Conservation (phyloP, 2,329 filamentous ascomycete genomes). For the Neonectria punicea region DNA sequence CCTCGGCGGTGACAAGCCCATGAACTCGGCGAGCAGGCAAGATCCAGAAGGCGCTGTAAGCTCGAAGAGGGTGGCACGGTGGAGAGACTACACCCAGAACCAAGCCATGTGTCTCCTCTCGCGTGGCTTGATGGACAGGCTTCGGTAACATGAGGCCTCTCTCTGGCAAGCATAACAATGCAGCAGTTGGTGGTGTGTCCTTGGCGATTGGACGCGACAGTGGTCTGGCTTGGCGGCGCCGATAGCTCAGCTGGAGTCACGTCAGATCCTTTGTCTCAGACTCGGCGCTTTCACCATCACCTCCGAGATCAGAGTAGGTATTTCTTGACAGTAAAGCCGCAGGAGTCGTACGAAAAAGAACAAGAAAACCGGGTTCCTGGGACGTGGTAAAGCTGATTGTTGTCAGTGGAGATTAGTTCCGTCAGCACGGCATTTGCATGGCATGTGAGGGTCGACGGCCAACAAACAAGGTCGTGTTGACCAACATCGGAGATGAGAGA, state of each 20-base stretch:
- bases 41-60: background rate
- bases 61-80: background rate
- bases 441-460: constrained; percentile 13
- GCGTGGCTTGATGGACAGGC: constrained; percentile 6
- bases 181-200: constrained; percentile 14
- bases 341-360: constrained; percentile 22
- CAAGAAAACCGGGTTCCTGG: constrained; percentile 6
- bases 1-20: constrained; percentile 11
- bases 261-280: constrained; percentile 24
- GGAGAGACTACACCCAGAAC: constrained; percentile 4
- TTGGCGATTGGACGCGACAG: constrained; percentile 12
- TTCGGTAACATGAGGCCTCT: constrained; percentile 15
- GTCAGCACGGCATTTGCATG: background rate
- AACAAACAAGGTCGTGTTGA: background rate
- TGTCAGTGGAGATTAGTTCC: constrained; percentile 8
- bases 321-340: constrained; percentile 21
- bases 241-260: constrained; percentile 27
- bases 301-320: constrained; percentile 13
- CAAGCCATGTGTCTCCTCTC: constrained; percentile 6
- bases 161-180: constrained; percentile 1
- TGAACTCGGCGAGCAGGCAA: background rate
- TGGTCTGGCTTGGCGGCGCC: constrained; percentile 10
- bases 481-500: background rate
- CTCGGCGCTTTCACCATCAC: constrained; percentile 24
- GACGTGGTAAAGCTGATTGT: constrained; percentile 5